These are phyloP conservation scores for Ceratocystis papillata DNA, from an alignment of 2,329 filamentous ascomycete genomes.

Conservation along the genomic window DNA sequence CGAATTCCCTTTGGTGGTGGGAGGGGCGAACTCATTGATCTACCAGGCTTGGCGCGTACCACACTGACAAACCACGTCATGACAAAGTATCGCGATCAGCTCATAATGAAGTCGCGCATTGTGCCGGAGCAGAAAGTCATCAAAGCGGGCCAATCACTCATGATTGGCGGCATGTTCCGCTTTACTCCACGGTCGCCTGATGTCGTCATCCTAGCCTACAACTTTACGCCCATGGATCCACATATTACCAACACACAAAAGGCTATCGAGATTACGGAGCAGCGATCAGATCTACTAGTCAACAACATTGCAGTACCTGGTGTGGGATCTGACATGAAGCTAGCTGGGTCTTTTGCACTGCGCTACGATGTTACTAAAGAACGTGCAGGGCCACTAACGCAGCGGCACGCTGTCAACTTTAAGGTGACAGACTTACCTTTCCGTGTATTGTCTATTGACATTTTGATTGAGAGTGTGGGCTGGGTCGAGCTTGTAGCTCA, in stretches of 20 bases:
- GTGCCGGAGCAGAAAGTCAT: conserved; percentile 62
- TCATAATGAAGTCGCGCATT: conserved; percentile 71
- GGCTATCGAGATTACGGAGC: conserved; percentile 60
- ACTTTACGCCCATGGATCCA: conserved; percentile 67
- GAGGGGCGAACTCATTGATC: conserved; percentile 81
- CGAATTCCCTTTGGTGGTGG: conserved; percentile 79
- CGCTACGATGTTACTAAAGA: conserved; percentile 72
- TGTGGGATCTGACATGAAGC: conserved; percentile 47
- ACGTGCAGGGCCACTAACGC: conserved; percentile 62
- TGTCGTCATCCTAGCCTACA: conserved; percentile 63
- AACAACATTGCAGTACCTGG: conserved; percentile 53
- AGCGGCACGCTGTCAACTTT: conserved; percentile 49
- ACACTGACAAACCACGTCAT: conserved; percentile 61
- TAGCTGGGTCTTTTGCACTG: conserved; percentile 65
- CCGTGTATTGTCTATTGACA: conserved; percentile 65
- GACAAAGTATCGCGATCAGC: conserved; percentile 50
- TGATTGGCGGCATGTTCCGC: conserved; percentile 76
- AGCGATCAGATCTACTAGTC: conserved; percentile 47
- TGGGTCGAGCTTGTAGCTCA: conserved; percentile 87
- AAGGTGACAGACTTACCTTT: conserved; percentile 65
- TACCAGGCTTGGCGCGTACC: conserved; percentile 72
- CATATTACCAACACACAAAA: conserved; percentile 75
- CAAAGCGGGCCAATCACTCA: conserved; percentile 65
- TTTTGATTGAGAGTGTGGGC: conserved; percentile 82
- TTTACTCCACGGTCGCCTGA: conserved; percentile 62